Evolutionary conservation across 768 basidiomycete species (phyloP).

Genomic region (Kwoniella dejecticola): DNA sequence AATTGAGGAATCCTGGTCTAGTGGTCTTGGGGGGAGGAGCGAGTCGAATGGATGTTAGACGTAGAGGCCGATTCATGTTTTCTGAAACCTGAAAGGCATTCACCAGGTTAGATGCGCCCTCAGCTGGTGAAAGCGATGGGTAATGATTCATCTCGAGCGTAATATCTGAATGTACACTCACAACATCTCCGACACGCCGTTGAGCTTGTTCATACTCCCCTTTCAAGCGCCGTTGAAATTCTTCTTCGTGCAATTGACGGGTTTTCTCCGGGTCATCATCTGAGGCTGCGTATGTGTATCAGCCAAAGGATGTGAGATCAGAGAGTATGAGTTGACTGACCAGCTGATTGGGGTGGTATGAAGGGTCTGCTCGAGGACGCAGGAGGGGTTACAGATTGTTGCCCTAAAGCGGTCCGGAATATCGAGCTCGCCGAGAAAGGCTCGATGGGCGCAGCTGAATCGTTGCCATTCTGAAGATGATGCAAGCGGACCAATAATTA

Average conservation of each 20-base stretch:
- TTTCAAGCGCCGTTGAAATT: slow-evolving; percentile 67
- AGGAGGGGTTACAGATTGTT: background rate
- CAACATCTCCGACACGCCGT: slow-evolving; percentile 66
- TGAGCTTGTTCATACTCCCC: slow-evolving; percentile 78
- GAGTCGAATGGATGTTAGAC: slow-evolving; percentile 75
- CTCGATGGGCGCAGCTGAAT: too few species aligned
- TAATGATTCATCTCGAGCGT: too few species aligned
- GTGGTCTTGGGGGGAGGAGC: slow-evolving; percentile 71
- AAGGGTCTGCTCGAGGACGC: slow-evolving; percentile 2
- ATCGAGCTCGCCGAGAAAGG: slow-evolving; percentile 35
- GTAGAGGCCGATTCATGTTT: slow-evolving; percentile 68
- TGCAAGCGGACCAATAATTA: too few species aligned
- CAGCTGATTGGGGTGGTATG: background rate
- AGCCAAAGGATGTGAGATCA: background rate
- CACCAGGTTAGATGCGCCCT: too few species aligned
- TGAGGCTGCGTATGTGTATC: slow-evolving; percentile 1
- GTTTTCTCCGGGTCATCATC: slow-evolving; percentile 62
- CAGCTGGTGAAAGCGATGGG: background rate
- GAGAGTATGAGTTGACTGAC: background rate
- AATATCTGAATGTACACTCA: too few species aligned
- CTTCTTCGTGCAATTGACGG: slow-evolving; percentile 71
- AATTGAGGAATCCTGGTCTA: slow-evolving; percentile 76
- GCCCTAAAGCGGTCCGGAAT: slow-evolving; percentile 28
- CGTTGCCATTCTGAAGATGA: too few species aligned
- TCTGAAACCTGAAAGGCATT: slow-evolving; percentile 66